These are phyloP conservation scores for Rheum nobile DNA, from an alignment of 148 eudicot genomes.

Conservation along the genomic window DNA sequence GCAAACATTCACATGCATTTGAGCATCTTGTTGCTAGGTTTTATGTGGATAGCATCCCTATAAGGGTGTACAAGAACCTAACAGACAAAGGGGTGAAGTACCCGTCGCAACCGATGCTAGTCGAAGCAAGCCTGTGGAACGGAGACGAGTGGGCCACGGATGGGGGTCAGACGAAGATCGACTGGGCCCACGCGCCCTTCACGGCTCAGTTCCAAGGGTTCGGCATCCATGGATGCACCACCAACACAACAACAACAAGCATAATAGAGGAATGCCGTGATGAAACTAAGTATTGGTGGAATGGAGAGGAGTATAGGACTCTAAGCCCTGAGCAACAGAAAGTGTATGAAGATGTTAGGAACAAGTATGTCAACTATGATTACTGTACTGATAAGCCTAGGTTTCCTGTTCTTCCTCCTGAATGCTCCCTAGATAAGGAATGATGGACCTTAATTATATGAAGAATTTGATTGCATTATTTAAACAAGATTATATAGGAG, in stretches of 20 bases:
- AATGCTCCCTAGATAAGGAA: background rate
- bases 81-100: conserved; percentile 13
- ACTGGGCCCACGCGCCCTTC: conserved; percentile 24
- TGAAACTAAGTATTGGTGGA: conserved; percentile 5
- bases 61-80: conserved; percentile 23
- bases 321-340: background rate
- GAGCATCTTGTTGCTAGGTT: conserved; percentile 13
- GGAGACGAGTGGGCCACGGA: conserved; percentile 24
- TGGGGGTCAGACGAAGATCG: conserved; percentile 22
- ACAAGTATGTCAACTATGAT: background rate
- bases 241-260: background rate
- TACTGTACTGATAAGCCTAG: conserved; percentile 3
- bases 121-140: conserved; percentile 23
- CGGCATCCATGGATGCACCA: conserved; percentile 17
- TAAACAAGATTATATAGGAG: too few relatives aligned
- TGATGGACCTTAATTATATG: background rate
- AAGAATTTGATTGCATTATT: too few relatives aligned
- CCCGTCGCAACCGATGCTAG: conserved; percentile 20
- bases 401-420: conserved; percentile 4
- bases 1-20: background rate
- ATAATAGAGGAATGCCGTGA: background rate
- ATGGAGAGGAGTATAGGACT: background rate
- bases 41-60: conserved; percentile 24
- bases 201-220: conserved; percentile 22
- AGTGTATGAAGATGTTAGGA: background rate